A percentile compares a stretch with the other conserved stretches of the same genome.
Evolutionary conservation across 495 filamentous ascomycete genomes (phyloP).

Genomic region (Stereocaulon alpinum): DNA sequence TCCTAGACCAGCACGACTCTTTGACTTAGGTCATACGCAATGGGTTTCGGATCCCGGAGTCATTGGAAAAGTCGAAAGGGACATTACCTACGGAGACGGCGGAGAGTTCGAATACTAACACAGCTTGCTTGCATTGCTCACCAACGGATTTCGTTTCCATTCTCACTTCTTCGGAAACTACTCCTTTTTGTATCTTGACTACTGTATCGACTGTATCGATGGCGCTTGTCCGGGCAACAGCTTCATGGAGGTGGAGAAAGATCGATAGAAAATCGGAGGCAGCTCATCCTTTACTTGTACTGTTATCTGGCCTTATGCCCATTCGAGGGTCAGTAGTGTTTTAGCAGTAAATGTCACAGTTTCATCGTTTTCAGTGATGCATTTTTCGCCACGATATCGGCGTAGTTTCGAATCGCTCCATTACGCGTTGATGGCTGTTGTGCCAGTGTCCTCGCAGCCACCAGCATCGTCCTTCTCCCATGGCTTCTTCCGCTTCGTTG

Average conservation of each 20-base stretch:
- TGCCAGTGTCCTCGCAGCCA: not conserved
- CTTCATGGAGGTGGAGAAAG: conserved; percentile 7
- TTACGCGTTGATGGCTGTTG: not conserved
- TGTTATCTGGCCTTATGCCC: not conserved
- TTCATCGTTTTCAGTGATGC: not conserved
- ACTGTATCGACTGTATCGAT: conserved; percentile 9
- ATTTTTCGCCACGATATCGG: not conserved
- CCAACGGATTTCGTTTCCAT: not conserved
- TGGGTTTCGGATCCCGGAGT: conserved; percentile 9
- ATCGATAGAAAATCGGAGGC: conserved; percentile 4
- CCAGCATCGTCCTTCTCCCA: conserved; percentile 53
- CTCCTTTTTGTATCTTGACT: conserved; percentile 13
- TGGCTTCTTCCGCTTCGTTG: conserved; percentile 56
- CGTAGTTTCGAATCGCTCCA: not conserved
- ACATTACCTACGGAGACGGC: conserved; percentile 1
- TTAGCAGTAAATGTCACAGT: conserved; percentile 1
- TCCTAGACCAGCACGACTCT: conserved; percentile 10
- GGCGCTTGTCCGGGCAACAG: conserved; percentile 13
- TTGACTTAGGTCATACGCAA: conserved; percentile 12
- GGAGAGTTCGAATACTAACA: conserved; percentile 6
- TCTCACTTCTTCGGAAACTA: conserved; percentile 6
- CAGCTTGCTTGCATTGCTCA: not conserved
- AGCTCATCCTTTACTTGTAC: conserved; percentile 13
- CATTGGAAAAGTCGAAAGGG: conserved; percentile 15
- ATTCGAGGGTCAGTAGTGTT: conserved; percentile 2